These are phyloP conservation scores for Mimosa pudica DNA, from an alignment of 306 rosid genomes.

Conservation along the genomic window DNA sequence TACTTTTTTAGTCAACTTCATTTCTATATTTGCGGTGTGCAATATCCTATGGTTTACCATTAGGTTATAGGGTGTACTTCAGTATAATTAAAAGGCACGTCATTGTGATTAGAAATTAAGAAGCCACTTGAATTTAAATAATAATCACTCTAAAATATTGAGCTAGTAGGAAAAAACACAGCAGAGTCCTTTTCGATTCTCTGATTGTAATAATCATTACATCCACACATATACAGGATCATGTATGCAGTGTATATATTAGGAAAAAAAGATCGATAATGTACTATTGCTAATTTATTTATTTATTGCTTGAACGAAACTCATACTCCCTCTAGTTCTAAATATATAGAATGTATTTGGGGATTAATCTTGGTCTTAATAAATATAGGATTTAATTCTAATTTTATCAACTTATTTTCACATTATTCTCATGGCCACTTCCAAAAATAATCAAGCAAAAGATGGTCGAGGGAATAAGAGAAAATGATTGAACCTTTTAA, in stretches of 20 bases:
- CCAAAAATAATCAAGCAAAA: no score
- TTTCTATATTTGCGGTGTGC: background rate
- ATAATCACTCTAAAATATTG: background rate
- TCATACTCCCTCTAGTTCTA: no score
- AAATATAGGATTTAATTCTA: no score
- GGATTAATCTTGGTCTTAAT: no score
- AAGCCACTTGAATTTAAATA: background rate
- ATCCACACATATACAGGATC: background rate
- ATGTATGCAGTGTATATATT: no score
- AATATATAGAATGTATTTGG: no score
- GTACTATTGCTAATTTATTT: no score
- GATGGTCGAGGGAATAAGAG: no score
- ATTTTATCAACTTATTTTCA: no score
- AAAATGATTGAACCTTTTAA: no score
- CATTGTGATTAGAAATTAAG: background rate
- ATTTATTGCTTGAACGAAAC: background rate
- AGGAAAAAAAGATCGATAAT: background rate
- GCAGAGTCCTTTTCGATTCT: background rate
- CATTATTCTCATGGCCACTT: no score
- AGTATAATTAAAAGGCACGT: no score
- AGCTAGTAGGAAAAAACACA: background rate
- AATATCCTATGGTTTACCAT: background rate
- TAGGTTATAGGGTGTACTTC: background rate
- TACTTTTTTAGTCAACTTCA: background rate
- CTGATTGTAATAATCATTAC: background rate